phyloP scores from a whole-genome alignment of 192 early-diverging fungal genomes.

The Endogone sp. region DNA sequence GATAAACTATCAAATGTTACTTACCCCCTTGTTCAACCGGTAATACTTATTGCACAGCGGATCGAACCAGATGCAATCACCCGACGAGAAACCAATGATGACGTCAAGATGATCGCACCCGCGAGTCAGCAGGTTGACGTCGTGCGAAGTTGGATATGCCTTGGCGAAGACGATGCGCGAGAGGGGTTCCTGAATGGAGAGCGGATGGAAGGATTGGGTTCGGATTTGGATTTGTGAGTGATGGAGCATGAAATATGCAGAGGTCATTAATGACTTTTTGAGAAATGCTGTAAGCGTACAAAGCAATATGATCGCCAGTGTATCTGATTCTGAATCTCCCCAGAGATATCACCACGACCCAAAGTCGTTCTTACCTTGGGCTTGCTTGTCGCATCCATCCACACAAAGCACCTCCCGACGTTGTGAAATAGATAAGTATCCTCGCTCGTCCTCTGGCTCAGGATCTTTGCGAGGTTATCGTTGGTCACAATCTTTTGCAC shows the following conservation, averaged over 20 bases:
- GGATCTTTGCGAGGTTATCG: conserved; percentile 64
- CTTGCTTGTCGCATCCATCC: conserved; percentile 59
- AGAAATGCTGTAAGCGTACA: no score
- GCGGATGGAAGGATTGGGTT: conserved; percentile 5
- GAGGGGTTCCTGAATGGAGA: conserved; percentile 64
- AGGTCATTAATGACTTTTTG: conserved; percentile 11
- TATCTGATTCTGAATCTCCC: no score
- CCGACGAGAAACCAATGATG: conserved; percentile 77
- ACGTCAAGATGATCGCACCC: conserved; percentile 73
- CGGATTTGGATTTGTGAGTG: conserved; percentile 30
- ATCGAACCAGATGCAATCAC: conserved; percentile 84
- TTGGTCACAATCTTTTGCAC: conserved; percentile 66
- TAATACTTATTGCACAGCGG: conserved; percentile 82
- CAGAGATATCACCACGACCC: neutral
- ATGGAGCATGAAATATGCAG: conserved; percentile 15
- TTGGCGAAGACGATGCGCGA: conserved; percentile 73
- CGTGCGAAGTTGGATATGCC: conserved; percentile 79
- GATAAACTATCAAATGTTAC: neutral
- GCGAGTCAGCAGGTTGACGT: conserved; percentile 71
- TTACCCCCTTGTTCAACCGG: conserved; percentile 78
- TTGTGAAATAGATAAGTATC: conserved; percentile 75
- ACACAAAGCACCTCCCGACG: conserved; percentile 64
- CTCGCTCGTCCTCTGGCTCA: conserved; percentile 49
- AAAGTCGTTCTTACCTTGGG: conserved; percentile 43
- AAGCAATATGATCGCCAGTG: no score